Base-by-base conservation (phyloP, 225 moss, liverwort and hornwort species). In the Antitrichia curtipendula region DNA sequence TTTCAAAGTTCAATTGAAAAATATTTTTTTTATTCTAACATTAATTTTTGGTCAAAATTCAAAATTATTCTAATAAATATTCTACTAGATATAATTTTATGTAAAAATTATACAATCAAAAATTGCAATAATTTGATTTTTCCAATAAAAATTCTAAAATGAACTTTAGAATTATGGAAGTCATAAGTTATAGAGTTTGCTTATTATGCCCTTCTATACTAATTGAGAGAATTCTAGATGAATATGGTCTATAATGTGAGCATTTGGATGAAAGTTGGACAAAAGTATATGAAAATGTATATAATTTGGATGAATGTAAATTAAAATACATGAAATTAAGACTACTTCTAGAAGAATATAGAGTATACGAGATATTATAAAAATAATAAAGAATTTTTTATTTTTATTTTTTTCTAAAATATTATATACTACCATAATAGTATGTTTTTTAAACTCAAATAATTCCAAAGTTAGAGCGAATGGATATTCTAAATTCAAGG, bases 61-160 rank as follows among this genome's bases (percentile, higher is more conserved):
- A 5, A 34, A 64, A 34, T 17, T 63, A 32, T 63, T 9, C 34
- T 14, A 61, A 28, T 34, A 18, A 6, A 12, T 18, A 64, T 18
- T 64, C 16, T n/a, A n/a, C 21, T 6, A 12, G 7, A 66, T n/a
- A n/a, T 66, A 22, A 7, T n/a, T 11, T 12, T 22, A n/a, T n/a
- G 0, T 22, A n/a, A 12, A 66, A n/a, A 66, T 12, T 7, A n/a
- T 1, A 11, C 0, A 1, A 21, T 7, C 6, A 21, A 36, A 12
- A 66, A n/a, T 34, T 5, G 18, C 5, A 18, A 34, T 64, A 64
- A 9, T 18, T 19, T 63, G 2, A 9, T 63, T 63, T 34, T 63
- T 32, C 18, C 9, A 32, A 9, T 9, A 17, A 63, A 5, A 63
- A 9, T 17, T 63, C 17, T 9, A 34, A 14, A 9, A 34, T 9